phyloP scores from a whole-genome alignment of 495 filamentous ascomycete species.

The Neurospora sp. region DNA sequence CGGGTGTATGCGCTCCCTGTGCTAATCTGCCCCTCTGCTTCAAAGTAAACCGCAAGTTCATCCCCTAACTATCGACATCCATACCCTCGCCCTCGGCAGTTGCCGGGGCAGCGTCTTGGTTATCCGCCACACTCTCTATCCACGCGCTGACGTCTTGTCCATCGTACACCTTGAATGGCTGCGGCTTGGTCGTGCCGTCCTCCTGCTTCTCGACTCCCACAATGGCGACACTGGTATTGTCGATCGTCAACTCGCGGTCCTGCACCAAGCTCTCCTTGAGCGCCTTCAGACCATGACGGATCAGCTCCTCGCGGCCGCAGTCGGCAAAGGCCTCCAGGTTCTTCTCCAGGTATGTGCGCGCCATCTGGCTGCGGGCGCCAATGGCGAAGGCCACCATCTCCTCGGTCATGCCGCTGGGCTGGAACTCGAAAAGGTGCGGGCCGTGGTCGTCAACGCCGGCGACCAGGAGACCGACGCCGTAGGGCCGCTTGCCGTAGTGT shows the following conservation, averaged over 20 bases:
- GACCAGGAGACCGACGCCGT: constrained; percentile 89
- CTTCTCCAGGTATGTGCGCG: constrained; percentile 88
- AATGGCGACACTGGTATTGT: constrained; percentile 87
- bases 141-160: constrained; percentile 75
- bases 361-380: constrained; percentile 93
- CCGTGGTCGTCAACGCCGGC: constrained; percentile 89
- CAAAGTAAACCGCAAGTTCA: neutral
- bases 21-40: neutral
- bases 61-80: constrained; percentile 60
- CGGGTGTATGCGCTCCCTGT: neutral
- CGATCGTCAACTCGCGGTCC: constrained; percentile 93
- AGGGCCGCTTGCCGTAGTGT: constrained; percentile 91
- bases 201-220: constrained; percentile 48
- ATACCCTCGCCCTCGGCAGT: constrained; percentile 49
- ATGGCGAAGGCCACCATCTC: constrained; percentile 96
- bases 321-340: constrained; percentile 72
- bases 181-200: constrained; percentile 44
- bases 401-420: constrained; percentile 88
- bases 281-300: constrained; percentile 80
- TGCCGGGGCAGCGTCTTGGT: constrained; percentile 40
- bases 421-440: constrained; percentile 96
- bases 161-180: constrained; percentile 89
- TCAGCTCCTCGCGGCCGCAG: constrained; percentile 68
- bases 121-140: constrained; percentile 56
- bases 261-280: constrained; percentile 92